Evolutionary conservation across 169 alveolate species (phyloP), one percentile per base, ranked within the genome.

Genomic region (Cryptosporidium canis): DNA sequence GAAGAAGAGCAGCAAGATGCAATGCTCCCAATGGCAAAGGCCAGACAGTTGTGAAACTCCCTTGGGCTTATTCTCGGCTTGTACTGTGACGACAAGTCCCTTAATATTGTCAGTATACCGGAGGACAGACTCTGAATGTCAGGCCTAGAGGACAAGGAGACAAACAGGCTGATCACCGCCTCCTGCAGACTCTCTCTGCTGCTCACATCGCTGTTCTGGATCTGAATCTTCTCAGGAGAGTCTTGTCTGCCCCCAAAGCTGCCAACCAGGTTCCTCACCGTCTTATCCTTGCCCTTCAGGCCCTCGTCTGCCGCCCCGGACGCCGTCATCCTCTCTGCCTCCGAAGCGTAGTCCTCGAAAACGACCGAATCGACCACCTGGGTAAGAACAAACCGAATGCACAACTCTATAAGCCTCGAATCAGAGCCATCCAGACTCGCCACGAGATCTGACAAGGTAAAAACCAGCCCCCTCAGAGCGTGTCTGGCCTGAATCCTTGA

Each of bases 1-100:
- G 56, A 37, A n/a, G 71, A 21, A 41, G 87, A 55, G 24, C 87
- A 77, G 29, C 72, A 61, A 12, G 87, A 77, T 43, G 87, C 72
- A 11, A 61, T 43, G 21, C 64, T 55, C 0, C 87, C 87, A 53
- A 77, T 77, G 16, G 87, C 51, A 56, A 61, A 77, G 24, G 87
- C 87, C 39, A 77, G 41, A 16, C 12, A 55, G 24, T 77, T 77
- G 27, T 77, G 71, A 31, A 77, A 77, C 14, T 77, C 77, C 9
- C 44, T 41, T 31, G 43, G 55, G 27, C 61, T 77, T 24, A 18
- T 44, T 33, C 18, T 41, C 16, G 87, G 87, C 33, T 58, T 56
- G 33, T 77, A 55, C n/a, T 55, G 44, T 18, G 33, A 27, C n/a
- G 87, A 55, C 24, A 77, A 58, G 43, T 77, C 44, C 31, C 66